Conservation (phyloP, 192 early-diverging fungal genomes). For the Dissophora ornata region DNA sequence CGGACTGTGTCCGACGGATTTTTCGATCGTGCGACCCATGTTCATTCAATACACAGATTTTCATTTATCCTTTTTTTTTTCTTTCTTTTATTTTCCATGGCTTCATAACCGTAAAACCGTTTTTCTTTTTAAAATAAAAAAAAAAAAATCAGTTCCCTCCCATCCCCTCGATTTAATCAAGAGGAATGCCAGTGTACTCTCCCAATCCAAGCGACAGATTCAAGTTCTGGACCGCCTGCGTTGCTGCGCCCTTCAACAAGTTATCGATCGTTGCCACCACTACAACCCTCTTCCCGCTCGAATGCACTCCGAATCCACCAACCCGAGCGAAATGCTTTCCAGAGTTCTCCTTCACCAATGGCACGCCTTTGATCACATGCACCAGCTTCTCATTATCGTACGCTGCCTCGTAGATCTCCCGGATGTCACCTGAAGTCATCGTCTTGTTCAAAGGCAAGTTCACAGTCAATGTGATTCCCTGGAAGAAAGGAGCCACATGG, state of each 20-base stretch:
- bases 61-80: no score
- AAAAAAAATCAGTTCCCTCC: no score
- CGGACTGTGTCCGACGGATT: no score
- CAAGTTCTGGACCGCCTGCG: constrained; percentile 96
- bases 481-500: constrained; percentile 93
- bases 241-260: constrained; percentile 97
- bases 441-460: constrained; percentile 85
- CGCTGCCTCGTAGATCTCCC: constrained; percentile 73
- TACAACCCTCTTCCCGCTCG: constrained; percentile 82
- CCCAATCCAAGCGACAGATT: constrained; percentile 92
- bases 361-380: constrained; percentile 78
- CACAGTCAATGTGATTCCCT: constrained; percentile 92
- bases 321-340: constrained; percentile 89
- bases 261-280: constrained; percentile 96
- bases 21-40: no score
- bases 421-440: constrained; percentile 78
- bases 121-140: no score
- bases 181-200: constrained; percentile 92
- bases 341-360: constrained; percentile 90
- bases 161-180: constrained; percentile 40
- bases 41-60: no score
- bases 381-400: constrained; percentile 88
- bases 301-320: constrained; percentile 92
- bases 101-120: no score
- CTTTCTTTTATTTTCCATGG: no score